Evolutionary conservation across 805 yeast species (phyloP).

Genomic region (Candida germanica): DNA sequence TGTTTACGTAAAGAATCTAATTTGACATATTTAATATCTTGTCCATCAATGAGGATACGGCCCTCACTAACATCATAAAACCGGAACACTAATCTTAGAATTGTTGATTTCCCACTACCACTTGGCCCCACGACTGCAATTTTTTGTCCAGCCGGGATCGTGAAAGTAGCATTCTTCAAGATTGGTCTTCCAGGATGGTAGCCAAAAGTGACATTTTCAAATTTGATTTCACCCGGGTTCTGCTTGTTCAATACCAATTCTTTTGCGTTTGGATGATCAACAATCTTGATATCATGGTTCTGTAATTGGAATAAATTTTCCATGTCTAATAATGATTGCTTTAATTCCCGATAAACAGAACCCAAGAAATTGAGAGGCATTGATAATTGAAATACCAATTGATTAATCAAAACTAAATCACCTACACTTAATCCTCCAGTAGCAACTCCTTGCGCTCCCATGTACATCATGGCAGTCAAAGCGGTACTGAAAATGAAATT

Average conservation of each 20-base stretch:
- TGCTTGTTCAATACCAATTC: conserved; percentile 46
- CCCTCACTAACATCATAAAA: conserved; percentile 85
- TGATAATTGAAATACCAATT: conserved; percentile 90
- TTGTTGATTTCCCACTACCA: conserved; percentile 93
- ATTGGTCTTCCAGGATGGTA: conserved; percentile 89
- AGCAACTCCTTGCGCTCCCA: conserved; percentile 95
- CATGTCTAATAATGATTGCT: conserved; percentile 93
- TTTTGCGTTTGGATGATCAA: conserved; percentile 60
- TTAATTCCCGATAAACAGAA: conserved; percentile 90
- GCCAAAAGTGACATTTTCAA: conserved; percentile 91
- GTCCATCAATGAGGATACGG: conserved; percentile 80
- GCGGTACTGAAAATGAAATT: conserved; percentile 82
- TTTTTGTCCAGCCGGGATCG: conserved; percentile 85
- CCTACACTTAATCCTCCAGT: conserved; percentile 84
- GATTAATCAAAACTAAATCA: conserved; percentile 91
- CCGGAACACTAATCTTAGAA: conserved; percentile 77
- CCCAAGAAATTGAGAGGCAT: conserved; percentile 95
- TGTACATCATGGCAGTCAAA: conserved; percentile 93
- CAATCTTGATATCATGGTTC: conserved; percentile 64
- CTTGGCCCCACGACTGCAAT: conserved; percentile 96
- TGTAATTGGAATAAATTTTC: conserved; percentile 88
- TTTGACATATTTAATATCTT: conserved; percentile 73
- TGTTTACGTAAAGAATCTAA: conserved; percentile 68
- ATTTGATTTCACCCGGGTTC: conserved; percentile 71
- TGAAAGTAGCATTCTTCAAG: conserved; percentile 72